phyloP scores from a whole-genome alignment of 2,329 filamentous ascomycete species.

The Samsoniella hepiali region DNA sequence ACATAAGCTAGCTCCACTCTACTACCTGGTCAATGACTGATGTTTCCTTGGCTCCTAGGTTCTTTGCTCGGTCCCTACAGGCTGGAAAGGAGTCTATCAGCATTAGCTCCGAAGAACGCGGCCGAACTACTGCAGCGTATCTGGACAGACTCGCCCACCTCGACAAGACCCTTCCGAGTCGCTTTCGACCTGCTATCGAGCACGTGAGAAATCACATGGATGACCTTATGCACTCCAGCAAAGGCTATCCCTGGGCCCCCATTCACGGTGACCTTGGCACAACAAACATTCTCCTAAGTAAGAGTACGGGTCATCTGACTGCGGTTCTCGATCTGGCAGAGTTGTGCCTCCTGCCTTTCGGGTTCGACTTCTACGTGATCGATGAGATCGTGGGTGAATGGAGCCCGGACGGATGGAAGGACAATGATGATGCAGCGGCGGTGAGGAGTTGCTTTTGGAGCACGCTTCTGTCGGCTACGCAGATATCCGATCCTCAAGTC shows the following conservation, averaged over 20 bases:
- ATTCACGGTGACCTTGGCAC: background rate
- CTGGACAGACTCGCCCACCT: background rate
- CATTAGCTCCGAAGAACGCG: background rate
- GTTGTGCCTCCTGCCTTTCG: background rate
- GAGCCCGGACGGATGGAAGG: background rate
- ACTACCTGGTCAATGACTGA: too few species aligned
- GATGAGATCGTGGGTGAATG: background rate
- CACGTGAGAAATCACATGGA: background rate
- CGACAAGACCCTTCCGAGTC: background rate
- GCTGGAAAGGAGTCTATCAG: background rate
- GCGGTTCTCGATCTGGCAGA: background rate
- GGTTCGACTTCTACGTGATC: background rate
- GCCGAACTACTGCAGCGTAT: background rate
- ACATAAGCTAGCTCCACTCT: too few species aligned
- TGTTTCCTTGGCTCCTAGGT: background rate
- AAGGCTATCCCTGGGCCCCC: background rate
- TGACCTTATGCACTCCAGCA: background rate
- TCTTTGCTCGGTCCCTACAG: background rate
- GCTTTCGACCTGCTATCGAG: background rate
- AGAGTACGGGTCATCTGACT: background rate
- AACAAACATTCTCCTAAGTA: background rate
- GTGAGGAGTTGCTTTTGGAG: background rate
- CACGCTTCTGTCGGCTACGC: background rate
- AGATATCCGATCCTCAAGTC: background rate
- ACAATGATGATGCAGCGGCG: background rate